Base-by-base conservation (phyloP, 768 basidiomycete species). In the Hygrophoropsis aurantiaca region DNA sequence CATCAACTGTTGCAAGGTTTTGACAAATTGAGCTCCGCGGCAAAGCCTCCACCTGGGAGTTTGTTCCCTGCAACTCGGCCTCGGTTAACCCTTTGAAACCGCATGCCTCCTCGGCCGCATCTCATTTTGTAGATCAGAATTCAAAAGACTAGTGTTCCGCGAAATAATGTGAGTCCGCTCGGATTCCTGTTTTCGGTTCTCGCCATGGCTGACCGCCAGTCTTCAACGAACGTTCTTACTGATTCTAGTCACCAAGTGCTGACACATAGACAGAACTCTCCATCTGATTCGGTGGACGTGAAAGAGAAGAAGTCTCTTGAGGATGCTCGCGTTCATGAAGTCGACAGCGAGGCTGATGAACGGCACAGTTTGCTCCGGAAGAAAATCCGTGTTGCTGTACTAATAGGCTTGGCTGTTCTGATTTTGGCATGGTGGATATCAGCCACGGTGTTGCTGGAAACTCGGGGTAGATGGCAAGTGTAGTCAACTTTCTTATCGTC, bases 381-480 rank as follows among this genome's bases (percentile, higher is more conserved):
- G 49, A 65, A 46, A 46, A 54, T 65, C 44, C 70, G 75, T 11
- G 72, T 74, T n/a, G 67, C 68, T 55, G 60, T 82, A 39, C 69
- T 90, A 27, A 65, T 63, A 39, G 79, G 56, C 13, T 52, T 84
- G 1, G 85, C 83, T 9, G 57, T 73, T 11, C 60, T 84, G 41
- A 88, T 93, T 53, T 70, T 91, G 35, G 90, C 79, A 34, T 93
- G 90, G 90, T 93, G 90, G 90, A 82, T 93, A 27, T 85, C 84
- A 50, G 68, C 90, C 8, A 90, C 80, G 0, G 62, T 90, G 11
- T 66, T 92, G 40, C 56, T 71, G 44, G 81, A 74, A 5, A 91
- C 90, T 3, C 80, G 90, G 42, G 83, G 80, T 64, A 75, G 87
- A 70, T 93, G 90, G 87, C 80, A 67, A 50, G 71, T 49, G 34